These are phyloP conservation scores for Lepraria neglecta DNA, from an alignment of 495 filamentous ascomycete genomes.

Conservation along the genomic window DNA sequence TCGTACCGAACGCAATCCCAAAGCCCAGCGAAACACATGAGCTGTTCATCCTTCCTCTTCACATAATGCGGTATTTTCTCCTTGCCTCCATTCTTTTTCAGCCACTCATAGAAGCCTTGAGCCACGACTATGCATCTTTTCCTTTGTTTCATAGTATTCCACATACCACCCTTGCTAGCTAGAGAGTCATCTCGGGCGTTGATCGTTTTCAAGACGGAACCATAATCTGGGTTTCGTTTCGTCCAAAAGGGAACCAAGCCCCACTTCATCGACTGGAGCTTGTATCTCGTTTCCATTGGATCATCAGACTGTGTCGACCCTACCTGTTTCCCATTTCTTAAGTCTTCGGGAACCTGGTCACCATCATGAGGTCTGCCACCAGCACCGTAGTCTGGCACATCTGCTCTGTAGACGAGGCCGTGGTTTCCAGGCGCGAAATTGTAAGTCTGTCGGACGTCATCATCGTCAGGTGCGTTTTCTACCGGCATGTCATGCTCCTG, in stretches of 20 bases:
- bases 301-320: slow-evolving; percentile 22
- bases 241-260: slow-evolving; percentile 91
- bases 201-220: slow-evolving; percentile 74
- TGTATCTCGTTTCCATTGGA: slow-evolving; percentile 52
- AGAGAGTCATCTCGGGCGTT: slow-evolving; percentile 94
- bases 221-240: slow-evolving; percentile 70
- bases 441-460: slow-evolving; percentile 69
- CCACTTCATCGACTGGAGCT: slow-evolving; percentile 89
- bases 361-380: slow-evolving; percentile 33
- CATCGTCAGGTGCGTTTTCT: slow-evolving; percentile 68
- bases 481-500: slow-evolving; percentile 69
- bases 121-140: slow-evolving; percentile 84
- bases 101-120: slow-evolving; percentile 96
- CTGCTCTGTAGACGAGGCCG: slow-evolving; percentile 80
- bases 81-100: slow-evolving; percentile 71
- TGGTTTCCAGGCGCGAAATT: slow-evolving; percentile 89
- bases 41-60: slow-evolving; percentile 68
- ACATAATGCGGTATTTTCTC: slow-evolving; percentile 78
- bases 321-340: slow-evolving; percentile 19
- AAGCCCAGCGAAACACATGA: slow-evolving; percentile 87
- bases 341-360: slow-evolving; percentile 22
- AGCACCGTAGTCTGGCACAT: slow-evolving; percentile 52
- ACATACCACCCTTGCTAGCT: slow-evolving; percentile 69
- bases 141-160: slow-evolving; percentile 79
- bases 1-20: slow-evolving; percentile 86